Evolutionary conservation across 176 grass and related monocot genomes (phyloP).

Genomic region (Musa acuminata): DNA sequence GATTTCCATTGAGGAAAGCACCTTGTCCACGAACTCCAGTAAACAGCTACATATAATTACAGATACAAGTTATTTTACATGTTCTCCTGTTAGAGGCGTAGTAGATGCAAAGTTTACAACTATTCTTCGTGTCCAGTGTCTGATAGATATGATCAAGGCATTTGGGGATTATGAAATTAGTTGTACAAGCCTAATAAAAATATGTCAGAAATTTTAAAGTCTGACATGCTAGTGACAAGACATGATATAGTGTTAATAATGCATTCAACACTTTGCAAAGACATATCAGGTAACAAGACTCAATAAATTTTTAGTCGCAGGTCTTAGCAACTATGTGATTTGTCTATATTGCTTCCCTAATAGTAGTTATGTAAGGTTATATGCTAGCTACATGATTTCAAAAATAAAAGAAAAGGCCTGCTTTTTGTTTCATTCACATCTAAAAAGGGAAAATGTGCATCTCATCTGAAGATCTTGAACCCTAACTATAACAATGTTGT

Average conservation of each 20-base stretch:
- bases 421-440: background rate
- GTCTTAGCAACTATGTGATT: background rate
- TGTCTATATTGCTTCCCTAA: background rate
- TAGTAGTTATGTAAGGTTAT: background rate
- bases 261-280: background rate
- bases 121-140: background rate
- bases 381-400: background rate
- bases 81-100: background rate
- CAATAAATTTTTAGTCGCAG: background rate
- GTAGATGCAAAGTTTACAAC: background rate
- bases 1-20: slow-evolving; percentile 77
- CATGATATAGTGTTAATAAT: background rate
- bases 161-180: background rate
- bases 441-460: background rate
- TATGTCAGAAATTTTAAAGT: background rate
- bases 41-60: slow-evolving; percentile 52
- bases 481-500: background rate
- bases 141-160: background rate
- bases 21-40: slow-evolving; percentile 76
- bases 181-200: background rate
- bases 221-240: background rate
- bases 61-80: slow-evolving; percentile 10
- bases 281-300: background rate
- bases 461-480: background rate
- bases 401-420: too few species aligned